Base-by-base conservation (phyloP, 1,284 basidiomycete species). In the Apiotrichum gracile region DNA sequence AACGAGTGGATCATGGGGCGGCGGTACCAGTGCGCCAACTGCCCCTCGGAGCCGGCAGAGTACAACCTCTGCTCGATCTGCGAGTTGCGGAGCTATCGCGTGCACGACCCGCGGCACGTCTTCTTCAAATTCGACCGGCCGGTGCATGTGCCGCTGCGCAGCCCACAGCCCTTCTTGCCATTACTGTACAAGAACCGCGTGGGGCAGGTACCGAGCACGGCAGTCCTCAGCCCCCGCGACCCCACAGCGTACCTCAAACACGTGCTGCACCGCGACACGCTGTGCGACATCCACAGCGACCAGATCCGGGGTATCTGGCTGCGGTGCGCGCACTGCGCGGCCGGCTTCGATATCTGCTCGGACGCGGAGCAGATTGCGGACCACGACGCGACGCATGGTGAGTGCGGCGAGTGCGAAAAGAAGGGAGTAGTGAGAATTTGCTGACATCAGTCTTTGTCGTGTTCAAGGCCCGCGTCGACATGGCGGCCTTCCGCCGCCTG, bases 111-210 rank as follows among this genome's bases (percentile, higher is more conserved):
- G 0, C 81, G 80, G 71, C 90, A 94, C 62, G 78, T 87, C 27
- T 94, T 93, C 77, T 83, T 92, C 79, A 91, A 88, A 67, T 78
- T 93, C 34, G 83, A 84, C 40, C 80, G 87, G 10, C 87, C 85
- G 2, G 83, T 91, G 16, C 80, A 88, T 49, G 78, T 79, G 21
- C 80, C 82, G 1, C 77, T 93, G n/a, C 80, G 84, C 60, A 83
- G 82, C 0, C 65, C 77, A 1, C 74, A 69, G 25, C 80, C 84
- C 1, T 76, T 91, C 57, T 69, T 92, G 5, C 88, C 89, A 0
- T 70, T 78, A n/a, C 66, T 93, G 55, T 70, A 91, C 69, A 82
- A 80, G 61, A 66, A 76, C 2, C 84, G 83, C n/a, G 85, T 81
- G 10, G 88, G 87, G 4, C 64, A 69, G 1, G 63, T 73, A 4